Base-by-base conservation (phyloP, 805 yeast species). In the Cyberlindnera galapagoensis region DNA sequence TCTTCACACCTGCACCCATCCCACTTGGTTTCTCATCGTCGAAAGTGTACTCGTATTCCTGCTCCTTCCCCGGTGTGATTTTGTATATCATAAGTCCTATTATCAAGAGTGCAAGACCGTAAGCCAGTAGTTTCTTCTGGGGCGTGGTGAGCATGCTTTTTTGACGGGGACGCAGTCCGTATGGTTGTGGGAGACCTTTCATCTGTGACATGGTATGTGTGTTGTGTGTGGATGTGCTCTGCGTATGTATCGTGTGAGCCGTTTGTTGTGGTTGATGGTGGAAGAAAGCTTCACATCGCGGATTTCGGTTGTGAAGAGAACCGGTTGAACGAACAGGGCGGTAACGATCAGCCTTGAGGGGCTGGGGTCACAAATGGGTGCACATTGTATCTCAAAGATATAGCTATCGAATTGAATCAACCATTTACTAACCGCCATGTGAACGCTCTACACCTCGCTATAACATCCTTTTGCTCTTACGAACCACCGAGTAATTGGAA, bases 111-210 rank as follows among this genome's bases (percentile, higher is more conserved):
- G 65, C 45, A 6, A 57, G 10, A 5, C 60, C 30, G 41, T 71
- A 71, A 1, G 56, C 57, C 1, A 67, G 10, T 16, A 66, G 36
- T 36, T 67, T 69, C 44, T 69, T 67, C 63, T 64, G 63, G 17
- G 71, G 71, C 4, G 75, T 67, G 1, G 75, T 67, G 36, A 69
- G 48, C 29, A 45, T 42, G 19, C 51, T 34, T 20, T 49, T 53
- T 16, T 44, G 39, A n/a, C 34, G 36, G 5, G 57, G 56, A 25
- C 53, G 50, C 38, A 63, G 42, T 12, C 61, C 44, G 36, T 63
- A 64, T 3, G 69, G 68, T 31, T 68, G 57, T 28, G 76, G 76
- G 20, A 70, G 47, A 13, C 63, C 54, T 22, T 40, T 40, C 44
- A 40, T 58, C 30, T 32, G 58, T 47, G 30, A 56, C 60, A 24